Evolutionary conservation across 2,329 filamentous ascomycete genomes (phyloP), one percentile per base, ranked within the genome.

Genomic region (Monosporascus ibericus): DNA sequence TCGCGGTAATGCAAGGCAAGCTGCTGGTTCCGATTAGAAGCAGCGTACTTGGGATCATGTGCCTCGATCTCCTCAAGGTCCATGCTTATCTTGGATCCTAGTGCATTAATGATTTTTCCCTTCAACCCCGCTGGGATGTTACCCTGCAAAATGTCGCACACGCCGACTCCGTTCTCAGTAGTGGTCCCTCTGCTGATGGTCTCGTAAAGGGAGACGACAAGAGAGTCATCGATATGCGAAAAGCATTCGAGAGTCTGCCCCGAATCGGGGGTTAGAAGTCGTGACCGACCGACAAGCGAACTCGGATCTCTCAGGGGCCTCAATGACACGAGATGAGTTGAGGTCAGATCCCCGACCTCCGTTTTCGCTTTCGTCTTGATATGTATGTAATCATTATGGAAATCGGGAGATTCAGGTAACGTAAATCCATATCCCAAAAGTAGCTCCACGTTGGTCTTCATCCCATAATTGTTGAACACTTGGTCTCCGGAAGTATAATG

Each of bases 401-500:
- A 68, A 5, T 62, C 65, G 0, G 68, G 65, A 0, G 72, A 73
- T 50, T 75, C 69, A 1, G 77, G 74, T 0, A 85, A 63, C 56
- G 80, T 73, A 62, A 86, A 86, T 2, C 82, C 82, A 61, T 87
- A 87, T 0, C 78, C 82, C 2, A 86, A 70, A 1, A 87, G 73
- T 24, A 87, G 71, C 69, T 89, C 85, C 53, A 85, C 86, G 61
- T 90, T 91, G 6, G 86, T 88, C 68, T 89, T 88, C 62, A 73
- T 67, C 30, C 87, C 87, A 63, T 91, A 91, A 65, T 88, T 90
- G 49, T 68, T 68, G 54, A 63, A 68, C 1, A 84, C 67, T 58
- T 84, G 80, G 30, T 80, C 67, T 0, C 84, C 82, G 0, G 80
- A 69, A 5, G 57, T 48, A 59, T 84, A 77, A 1, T 59, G 55